A percentile compares a stretch with the other conserved stretches of the same genome.
Evolutionary conservation across 352 stramenopile species (phyloP).

Genomic region (Elongisporangium anandrum): DNA sequence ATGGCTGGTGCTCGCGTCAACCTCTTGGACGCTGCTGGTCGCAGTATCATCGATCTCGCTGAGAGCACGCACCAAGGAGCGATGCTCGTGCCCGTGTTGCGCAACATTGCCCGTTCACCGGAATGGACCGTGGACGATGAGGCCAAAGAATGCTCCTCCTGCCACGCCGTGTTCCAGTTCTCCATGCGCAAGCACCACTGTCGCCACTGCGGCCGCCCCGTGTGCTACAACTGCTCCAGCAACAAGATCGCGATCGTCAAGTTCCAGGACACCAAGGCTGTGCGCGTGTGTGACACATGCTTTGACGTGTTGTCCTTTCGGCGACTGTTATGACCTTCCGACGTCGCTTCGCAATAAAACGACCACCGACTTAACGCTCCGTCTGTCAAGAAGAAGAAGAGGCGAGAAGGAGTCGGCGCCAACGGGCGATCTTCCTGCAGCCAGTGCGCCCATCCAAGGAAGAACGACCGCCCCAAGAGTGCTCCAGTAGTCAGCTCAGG

Average conservation of each 20-base stretch:
- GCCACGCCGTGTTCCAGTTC: slow-evolving; percentile 65
- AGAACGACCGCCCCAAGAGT: neutral
- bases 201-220: slow-evolving; percentile 72
- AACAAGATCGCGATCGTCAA: slow-evolving; percentile 84
- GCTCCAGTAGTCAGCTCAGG: neutral
- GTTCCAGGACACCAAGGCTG: slow-evolving; percentile 66
- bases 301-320: slow-evolving; percentile 83
- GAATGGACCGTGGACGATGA: slow-evolving; percentile 72
- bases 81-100: slow-evolving; percentile 78
- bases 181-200: slow-evolving; percentile 86
- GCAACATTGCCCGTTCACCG: slow-evolving; percentile 59
- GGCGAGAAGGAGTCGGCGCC: neutral
- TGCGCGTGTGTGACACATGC: slow-evolving; percentile 81
- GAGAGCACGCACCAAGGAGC: slow-evolving; percentile 77
- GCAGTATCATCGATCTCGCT: slow-evolving; percentile 78
- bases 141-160: slow-evolving; percentile 66
- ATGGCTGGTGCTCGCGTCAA: slow-evolving; percentile 74
- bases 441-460: neutral
- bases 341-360: neutral
- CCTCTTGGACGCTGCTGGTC: slow-evolving; percentile 72
- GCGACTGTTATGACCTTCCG: slow-evolving; percentile 22
- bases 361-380: neutral
- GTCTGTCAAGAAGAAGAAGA: neutral
- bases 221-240: slow-evolving; percentile 86
- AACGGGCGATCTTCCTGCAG: neutral